Base-by-base conservation (phyloP, 768 basidiomycete species). In the Suillus brevipes region DNA sequence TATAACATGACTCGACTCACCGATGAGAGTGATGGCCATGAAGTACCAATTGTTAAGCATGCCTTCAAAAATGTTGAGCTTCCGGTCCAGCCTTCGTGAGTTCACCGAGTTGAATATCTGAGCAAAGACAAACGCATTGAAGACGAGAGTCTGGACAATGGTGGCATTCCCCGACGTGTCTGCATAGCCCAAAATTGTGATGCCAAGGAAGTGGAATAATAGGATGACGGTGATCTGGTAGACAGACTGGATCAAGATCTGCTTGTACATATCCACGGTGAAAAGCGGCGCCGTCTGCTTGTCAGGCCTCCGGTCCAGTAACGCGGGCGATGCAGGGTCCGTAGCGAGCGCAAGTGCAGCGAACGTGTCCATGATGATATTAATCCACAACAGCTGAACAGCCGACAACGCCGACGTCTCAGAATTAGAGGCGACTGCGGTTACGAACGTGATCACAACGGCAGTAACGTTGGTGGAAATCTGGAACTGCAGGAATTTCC, bases 301-400 rank as follows among this genome's bases (percentile, higher is more conserved):
- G 77, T 98, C 95, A 4, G 97, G 97, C 75, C 92, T 91, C 72
- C 97, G 89, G 63, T 97, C 83, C 52, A 99, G 87, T 40, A 94
- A 84, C 6, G 81, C 75, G 56, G 88, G 88, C 2, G 89, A 87
- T 1, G 97, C 96, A 10, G 95, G 96, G 76, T 99, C 97, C 31
- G 97, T 99, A 20, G 97, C 97, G 60, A 99, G 87, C 14, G 97
- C 97, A 60, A 99, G 88, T 31, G 97, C 97, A 63, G 97, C 97
- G 74, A 99, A 98, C 2, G 95, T 97, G 74, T 97, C 96, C 95
- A 97, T 97, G 76, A 97, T 97, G 67, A 99, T 90, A 82, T 98
- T 98, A 78, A 98, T 94, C 96, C 97, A 99, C 25, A 99, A 87
- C 6, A 99, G 80, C 74, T 99, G 97, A 1, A 99, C 97, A 38